A percentile compares a stretch with the other conserved stretches of the same genome.
Conservation (phyloP, 2,329 filamentous ascomycete genomes). For the Didymella exigua region DNA sequence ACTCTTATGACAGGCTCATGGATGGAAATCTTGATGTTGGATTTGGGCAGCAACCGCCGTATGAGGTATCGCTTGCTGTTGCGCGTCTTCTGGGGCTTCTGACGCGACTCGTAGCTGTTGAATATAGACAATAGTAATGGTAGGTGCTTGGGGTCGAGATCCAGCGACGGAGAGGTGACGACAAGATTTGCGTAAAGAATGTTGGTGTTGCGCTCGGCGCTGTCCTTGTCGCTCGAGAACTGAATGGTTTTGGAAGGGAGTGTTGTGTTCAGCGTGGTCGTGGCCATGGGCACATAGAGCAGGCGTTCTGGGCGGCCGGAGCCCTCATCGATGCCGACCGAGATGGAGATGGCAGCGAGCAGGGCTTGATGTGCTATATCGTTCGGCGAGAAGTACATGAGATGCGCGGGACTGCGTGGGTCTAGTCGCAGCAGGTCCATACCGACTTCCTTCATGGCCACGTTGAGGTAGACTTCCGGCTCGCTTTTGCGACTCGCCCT, state of each 20-base stretch:
- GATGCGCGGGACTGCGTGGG: conserved; percentile 88
- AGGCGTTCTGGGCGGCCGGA: conserved; percentile 83
- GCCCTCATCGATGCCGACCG: conserved; percentile 90
- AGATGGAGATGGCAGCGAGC: conserved; percentile 88
- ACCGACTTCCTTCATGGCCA: conserved; percentile 95
- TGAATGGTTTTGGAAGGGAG: conserved; percentile 92
- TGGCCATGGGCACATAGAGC: conserved; percentile 95
- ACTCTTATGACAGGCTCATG: conserved; percentile 95
- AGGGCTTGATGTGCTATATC: conserved; percentile 96
- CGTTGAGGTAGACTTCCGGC: conserved; percentile 78
- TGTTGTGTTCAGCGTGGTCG: conserved; percentile 91
- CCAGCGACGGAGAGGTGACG: conserved; percentile 91
- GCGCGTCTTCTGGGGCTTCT: conserved; percentile 32
- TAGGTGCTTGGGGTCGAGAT: conserved; percentile 89
- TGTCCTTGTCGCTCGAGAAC: conserved; percentile 70
- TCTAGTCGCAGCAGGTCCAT: conserved; percentile 91
- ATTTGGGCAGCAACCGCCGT: conserved; percentile 89
- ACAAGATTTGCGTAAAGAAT: conserved; percentile 96
- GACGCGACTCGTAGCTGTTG: conserved; percentile 53
- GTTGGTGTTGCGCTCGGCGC: conserved; percentile 89
- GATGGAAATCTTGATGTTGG: conserved; percentile 92
- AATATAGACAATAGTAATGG: conserved; percentile 81
- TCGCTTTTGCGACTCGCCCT: conserved; percentile 69
- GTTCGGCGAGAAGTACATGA: conserved; percentile 95
- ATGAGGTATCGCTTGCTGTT: conserved; percentile 67